Base-by-base conservation (phyloP, 176 grass and related monocot species). In the Avena sativa region DNA sequence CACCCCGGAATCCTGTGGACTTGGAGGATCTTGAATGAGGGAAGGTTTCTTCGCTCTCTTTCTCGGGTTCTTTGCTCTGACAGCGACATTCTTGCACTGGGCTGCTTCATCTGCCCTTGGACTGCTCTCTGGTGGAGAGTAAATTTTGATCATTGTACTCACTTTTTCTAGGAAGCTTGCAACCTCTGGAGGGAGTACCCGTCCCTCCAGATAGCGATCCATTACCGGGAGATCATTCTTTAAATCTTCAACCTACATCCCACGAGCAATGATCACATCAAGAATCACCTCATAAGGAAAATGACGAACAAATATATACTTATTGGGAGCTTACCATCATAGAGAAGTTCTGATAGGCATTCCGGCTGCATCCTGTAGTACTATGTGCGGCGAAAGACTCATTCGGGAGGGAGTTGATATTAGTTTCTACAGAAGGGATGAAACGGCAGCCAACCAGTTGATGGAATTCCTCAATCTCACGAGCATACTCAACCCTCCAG, bases 401-500 rank as follows among this genome's bases (percentile, higher is more conserved):
- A 65, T 30, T 78, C 15, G 63, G 87, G 61, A 79, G 74, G 80
- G 58, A 38, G n/a, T 89, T 84, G 60, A 86, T 74, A 71, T 85
- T 88, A 63, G 77, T 63, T 77, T 88, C 90, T 52, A 13, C 16
- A 62, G 69, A 69, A 71, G 88, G 86, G 63, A 82, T 88, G 55
- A 91, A 91, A 81, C 9, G 43, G 21, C 82, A 85, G 30, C 86
- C 90, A 91, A 91, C 90, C 90, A 92, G 89, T 9, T 86, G 79
- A 86, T 92, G 86, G 30, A 92, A 92, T 59, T 92, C 87, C 58
- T 89, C 84, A 60, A 92, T 92, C 74, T 92, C 91, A 79, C 75
- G 80, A 87, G 91, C 91, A 89, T 92, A 89, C 83, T 89, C 91
- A 80, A 86, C 80, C 52, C 91, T 89, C 91, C 91, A 89, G 43